Evolutionary conservation across 306 rosid genomes (phyloP).

Genomic region (Vigna angularis): DNA sequence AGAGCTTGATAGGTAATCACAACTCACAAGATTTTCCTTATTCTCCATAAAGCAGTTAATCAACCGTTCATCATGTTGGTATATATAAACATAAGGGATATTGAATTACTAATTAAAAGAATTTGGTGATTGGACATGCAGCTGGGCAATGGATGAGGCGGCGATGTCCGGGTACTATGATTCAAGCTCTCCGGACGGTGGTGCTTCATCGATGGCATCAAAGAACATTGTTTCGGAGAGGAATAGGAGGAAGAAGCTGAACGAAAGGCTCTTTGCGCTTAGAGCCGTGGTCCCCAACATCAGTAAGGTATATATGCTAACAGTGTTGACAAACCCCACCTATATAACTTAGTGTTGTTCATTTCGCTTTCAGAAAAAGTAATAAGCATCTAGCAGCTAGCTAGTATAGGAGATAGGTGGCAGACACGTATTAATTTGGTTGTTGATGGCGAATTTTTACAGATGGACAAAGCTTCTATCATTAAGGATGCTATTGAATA

Average conservation of each 20-base stretch:
- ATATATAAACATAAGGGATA: background rate
- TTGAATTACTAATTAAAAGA: background rate
- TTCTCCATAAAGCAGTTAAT: too few relatives aligned
- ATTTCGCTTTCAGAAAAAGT: background rate
- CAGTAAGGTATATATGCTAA: conserved; percentile 60
- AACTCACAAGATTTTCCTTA: too few relatives aligned
- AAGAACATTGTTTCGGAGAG: conserved; percentile 85
- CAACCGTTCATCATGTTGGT: background rate
- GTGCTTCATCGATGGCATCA: conserved; percentile 64
- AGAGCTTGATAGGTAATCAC: conserved; percentile 65
- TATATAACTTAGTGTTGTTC: too few relatives aligned
- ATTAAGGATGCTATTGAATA: conserved; percentile 83
- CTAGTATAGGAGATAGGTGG: background rate
- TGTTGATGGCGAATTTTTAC: background rate
- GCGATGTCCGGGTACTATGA: conserved; percentile 63
- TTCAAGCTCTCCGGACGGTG: conserved; percentile 90
- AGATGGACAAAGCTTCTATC: conserved; percentile 95
- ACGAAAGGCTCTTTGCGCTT: conserved; percentile 77
- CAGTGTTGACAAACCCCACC: background rate
- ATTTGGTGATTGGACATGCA: background rate
- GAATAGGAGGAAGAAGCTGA: conserved; percentile 83
- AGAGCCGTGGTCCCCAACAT: conserved; percentile 89
- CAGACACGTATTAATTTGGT: background rate
- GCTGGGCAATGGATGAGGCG: conserved; percentile 75
- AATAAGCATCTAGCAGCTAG: too few relatives aligned